Evolutionary conservation across 1,284 basidiomycete species (phyloP).

Genomic region (Sporisorium reilianum): DNA sequence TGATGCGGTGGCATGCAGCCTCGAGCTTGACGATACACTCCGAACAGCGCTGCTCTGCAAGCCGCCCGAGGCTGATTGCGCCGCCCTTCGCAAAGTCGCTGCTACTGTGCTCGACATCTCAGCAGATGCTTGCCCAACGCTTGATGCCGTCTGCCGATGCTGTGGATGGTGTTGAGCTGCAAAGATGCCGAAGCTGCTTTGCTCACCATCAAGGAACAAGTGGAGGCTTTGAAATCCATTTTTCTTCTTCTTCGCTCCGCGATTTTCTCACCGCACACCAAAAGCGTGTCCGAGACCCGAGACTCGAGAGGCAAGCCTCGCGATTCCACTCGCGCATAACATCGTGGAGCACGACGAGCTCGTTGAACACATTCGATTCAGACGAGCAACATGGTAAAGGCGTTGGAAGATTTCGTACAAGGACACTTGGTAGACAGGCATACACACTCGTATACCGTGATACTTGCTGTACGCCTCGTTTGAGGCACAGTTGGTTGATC

Average conservation of each 20-base stretch:
- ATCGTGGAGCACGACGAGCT: neutral
- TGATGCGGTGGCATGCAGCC: neutral
- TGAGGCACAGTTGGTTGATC: neutral
- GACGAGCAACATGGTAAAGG: neutral
- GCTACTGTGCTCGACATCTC: neutral
- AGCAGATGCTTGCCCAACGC: neutral
- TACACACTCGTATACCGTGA: too few relatives aligned
- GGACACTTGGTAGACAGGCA: neutral
- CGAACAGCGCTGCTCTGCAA: neutral
- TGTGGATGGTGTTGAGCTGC: neutral
- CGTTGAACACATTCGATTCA: neutral
- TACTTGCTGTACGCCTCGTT: neutral
- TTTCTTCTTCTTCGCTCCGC: too few relatives aligned
- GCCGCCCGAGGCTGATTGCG: neutral
- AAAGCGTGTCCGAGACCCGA: constrained; percentile 4
- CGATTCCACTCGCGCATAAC: neutral
- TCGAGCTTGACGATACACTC: neutral
- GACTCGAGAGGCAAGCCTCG: neutral
- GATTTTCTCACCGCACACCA: neutral
- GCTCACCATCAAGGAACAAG: constrained; percentile 1
- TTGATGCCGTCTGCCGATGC: neutral
- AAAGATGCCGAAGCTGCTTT: neutral
- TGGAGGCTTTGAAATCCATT: constrained; percentile 31
- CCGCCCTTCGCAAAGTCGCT: neutral
- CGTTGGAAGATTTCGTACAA: neutral